Percentiles rank a stretch among this genome's conserved stretches.
These are phyloP conservation scores for Leucocoprinus leucothites DNA, from an alignment of 768 basidiomycete species.

Conservation along the genomic window DNA sequence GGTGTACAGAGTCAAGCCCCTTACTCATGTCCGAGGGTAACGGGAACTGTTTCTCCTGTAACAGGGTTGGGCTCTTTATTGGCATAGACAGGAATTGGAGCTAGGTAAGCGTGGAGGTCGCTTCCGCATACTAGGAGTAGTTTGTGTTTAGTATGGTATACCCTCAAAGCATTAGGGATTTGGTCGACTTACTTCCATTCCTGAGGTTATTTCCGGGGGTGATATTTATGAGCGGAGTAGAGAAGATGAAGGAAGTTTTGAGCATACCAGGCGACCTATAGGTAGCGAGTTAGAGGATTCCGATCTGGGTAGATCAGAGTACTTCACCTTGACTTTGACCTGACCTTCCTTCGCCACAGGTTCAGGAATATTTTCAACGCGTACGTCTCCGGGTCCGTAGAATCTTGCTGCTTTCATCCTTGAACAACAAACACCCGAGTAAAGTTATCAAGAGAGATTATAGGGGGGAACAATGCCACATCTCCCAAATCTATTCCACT, in stretches of 20 bases:
- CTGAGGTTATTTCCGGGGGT: conserved; percentile 12
- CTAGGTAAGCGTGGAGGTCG: conserved; percentile 43
- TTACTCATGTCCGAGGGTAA: conserved; percentile 46
- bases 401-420: conserved; percentile 44
- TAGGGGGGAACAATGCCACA: background rate
- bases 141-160: background rate
- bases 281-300: background rate
- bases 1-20: conserved; percentile 5
- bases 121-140: conserved; percentile 38
- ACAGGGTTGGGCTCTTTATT: conserved; percentile 29
- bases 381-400: conserved; percentile 41
- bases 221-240: background rate
- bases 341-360: conserved; percentile 32
- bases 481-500: background rate
- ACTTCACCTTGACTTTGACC: conserved; percentile 45
- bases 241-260: too few relatives aligned
- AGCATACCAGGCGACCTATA: background rate
- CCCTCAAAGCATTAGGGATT: background rate
- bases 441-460: too few relatives aligned
- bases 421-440: background rate
- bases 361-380: conserved; percentile 41
- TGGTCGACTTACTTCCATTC: conserved; percentile 27
- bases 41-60: conserved; percentile 36
- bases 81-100: conserved; percentile 23
- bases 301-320: background rate